phyloP scores from a whole-genome alignment of 1,284 basidiomycete species.

The Wallemia mellicola region DNA sequence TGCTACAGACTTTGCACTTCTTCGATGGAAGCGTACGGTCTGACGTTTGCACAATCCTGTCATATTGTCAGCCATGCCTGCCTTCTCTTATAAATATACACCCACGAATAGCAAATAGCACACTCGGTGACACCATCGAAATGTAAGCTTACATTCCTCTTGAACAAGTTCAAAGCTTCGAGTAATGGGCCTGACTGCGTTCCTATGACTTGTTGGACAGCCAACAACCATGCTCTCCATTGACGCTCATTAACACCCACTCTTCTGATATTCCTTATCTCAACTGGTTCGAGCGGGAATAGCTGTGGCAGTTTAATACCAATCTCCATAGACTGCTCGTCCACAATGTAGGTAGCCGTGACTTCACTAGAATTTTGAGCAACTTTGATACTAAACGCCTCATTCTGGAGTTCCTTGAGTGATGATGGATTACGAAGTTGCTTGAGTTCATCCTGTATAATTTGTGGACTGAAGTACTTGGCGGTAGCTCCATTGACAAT shows the following conservation, averaged over 20 bases:
- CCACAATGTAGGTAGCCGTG: slow-evolving; percentile 47
- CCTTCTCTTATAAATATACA: too few species aligned
- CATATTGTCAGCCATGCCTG: slow-evolving; percentile 5
- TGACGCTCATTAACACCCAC: slow-evolving; percentile 68
- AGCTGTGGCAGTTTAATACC: slow-evolving; percentile 58
- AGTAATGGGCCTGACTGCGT: slow-evolving; percentile 64
- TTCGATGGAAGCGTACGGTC: slow-evolving; percentile 71
- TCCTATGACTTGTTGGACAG: slow-evolving; percentile 70
- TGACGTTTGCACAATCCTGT: slow-evolving; percentile 67
- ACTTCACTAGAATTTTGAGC: slow-evolving; percentile 36
- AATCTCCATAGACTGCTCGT: slow-evolving; percentile 83
- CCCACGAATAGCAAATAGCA: slow-evolving; percentile 75
- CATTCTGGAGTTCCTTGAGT: slow-evolving; percentile 37
- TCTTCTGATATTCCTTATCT: slow-evolving; percentile 53
- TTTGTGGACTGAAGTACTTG: slow-evolving; percentile 61
- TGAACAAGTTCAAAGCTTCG: slow-evolving; percentile 76
- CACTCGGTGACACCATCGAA: slow-evolving; percentile 84
- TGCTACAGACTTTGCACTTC: slow-evolving; percentile 80
- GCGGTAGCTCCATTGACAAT: slow-evolving; percentile 51
- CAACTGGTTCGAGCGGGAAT: slow-evolving; percentile 68
- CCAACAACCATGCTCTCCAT: slow-evolving; percentile 83
- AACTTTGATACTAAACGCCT: slow-evolving; percentile 53
- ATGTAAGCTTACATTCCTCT: slow-evolving; percentile 67
- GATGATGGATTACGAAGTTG: slow-evolving; percentile 37
- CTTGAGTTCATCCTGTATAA: slow-evolving; percentile 53